Conservation (phyloP, 73 alveolate genomes). For the Paramecium biaurelia region DNA sequence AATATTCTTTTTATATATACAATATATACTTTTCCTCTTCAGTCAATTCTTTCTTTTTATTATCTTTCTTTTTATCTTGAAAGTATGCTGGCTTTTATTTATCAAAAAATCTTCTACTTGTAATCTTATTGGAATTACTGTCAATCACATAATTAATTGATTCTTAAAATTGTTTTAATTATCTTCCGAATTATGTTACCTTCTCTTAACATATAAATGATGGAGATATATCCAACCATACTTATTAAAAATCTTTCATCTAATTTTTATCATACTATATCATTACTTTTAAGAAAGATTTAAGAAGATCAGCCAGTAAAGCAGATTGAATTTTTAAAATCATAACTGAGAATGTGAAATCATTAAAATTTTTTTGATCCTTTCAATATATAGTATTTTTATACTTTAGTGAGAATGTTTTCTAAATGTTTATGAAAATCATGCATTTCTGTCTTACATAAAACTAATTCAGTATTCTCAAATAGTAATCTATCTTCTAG, state of each 20-base stretch:
- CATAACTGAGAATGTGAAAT: not conserved
- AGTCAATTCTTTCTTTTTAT: conserved; percentile 12
- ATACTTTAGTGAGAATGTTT: not conserved
- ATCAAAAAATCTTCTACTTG: conserved; percentile 42
- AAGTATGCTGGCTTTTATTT: conserved; percentile 42
- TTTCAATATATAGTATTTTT: not conserved
- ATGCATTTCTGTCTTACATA: not conserved
- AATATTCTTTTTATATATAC: not conserved
- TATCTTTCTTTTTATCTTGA: conserved; percentile 17
- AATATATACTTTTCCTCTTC: conserved; percentile 35
- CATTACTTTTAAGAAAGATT: not conserved
- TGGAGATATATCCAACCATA: not conserved
- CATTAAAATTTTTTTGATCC: conserved; percentile 5
- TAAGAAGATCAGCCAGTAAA: conserved; percentile 5
- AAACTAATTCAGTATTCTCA: conserved; percentile 34
- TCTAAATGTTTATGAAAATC: conserved; percentile 14
- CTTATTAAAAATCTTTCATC: not conserved
- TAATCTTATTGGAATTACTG: not conserved
- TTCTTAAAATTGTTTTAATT: conserved; percentile 14
- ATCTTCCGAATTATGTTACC: not conserved
- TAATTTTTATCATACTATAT: not conserved
- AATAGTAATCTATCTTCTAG: conserved; percentile 1
- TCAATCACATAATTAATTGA: conserved; percentile 33
- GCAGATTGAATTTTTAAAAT: not conserved
- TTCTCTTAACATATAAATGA: not conserved